A percentile compares a stretch with the other conserved stretches of the same genome.
Conservation (phyloP, 2,329 filamentous ascomycete genomes). For the Penicillium griseofulvum region DNA sequence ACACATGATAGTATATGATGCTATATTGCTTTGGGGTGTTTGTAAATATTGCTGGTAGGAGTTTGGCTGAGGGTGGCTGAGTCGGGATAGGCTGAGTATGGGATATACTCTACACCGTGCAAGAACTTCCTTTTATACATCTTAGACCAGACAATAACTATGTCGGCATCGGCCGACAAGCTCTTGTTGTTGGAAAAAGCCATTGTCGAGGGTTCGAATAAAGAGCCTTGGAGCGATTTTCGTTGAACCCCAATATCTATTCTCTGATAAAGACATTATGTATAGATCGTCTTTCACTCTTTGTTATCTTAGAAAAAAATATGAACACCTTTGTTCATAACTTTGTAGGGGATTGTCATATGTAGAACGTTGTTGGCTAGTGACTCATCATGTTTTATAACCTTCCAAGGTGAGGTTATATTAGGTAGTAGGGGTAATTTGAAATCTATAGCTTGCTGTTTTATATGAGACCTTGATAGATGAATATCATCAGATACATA, state of each 20-base stretch:
- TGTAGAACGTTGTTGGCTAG: background rate
- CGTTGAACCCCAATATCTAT: no score
- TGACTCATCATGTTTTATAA: background rate
- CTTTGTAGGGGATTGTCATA: background rate
- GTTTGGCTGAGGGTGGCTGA: background rate
- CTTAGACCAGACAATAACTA: background rate
- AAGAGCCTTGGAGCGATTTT: background rate
- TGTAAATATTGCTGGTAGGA: background rate
- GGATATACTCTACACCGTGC: background rate
- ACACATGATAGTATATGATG: constrained; percentile 20
- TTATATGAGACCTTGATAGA: no score
- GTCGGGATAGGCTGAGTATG: background rate
- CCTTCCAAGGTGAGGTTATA: no score
- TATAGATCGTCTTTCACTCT: background rate
- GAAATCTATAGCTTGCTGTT: background rate
- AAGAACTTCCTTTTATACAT: background rate
- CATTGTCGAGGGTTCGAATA: background rate
- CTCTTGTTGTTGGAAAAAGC: background rate
- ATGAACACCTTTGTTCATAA: background rate
- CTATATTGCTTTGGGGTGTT: background rate
- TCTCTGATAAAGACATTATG: background rate
- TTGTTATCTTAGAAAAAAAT: background rate
- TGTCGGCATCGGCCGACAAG: background rate
- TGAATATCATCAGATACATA: background rate
- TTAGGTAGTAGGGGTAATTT: background rate